These are phyloP conservation scores for Petunia secreta DNA, from an alignment of 257 asterid species.

Conservation along the genomic window DNA sequence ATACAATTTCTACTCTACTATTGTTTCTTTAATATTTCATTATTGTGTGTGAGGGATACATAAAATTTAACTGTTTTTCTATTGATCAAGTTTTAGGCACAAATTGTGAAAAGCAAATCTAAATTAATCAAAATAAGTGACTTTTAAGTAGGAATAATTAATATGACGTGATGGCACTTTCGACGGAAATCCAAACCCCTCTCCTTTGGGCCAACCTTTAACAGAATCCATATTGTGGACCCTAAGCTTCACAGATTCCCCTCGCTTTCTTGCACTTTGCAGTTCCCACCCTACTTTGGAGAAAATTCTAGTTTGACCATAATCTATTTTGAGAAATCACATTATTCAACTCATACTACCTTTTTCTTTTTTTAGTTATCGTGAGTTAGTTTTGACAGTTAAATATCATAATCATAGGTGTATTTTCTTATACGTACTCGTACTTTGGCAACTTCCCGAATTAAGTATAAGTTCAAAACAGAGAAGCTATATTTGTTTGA, in stretches of 20 bases:
- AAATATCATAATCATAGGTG: background rate
- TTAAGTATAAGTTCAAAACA: background rate
- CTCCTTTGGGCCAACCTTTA: background rate
- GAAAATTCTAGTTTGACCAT: background rate
- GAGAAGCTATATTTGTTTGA: background rate
- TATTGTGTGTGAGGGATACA: too few relatives aligned
- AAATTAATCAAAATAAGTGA: too few relatives aligned
- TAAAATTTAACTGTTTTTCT: too few relatives aligned
- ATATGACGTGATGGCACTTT: too few relatives aligned
- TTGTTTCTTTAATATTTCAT: too few relatives aligned
- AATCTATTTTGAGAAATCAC: background rate
- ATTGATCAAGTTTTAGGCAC: too few relatives aligned
- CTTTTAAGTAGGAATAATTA: too few relatives aligned
- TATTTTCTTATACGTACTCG: background rate
- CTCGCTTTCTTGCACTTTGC: too few relatives aligned
- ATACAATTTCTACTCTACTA: too few relatives aligned
- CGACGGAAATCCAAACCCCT: too few relatives aligned
- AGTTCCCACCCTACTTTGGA: too few relatives aligned
- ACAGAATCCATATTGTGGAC: slow-evolving; percentile 11
- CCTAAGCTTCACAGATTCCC: background rate
- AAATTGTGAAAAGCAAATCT: too few relatives aligned
- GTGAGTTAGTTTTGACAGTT: background rate
- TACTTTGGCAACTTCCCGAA: background rate
- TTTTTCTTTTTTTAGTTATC: background rate
- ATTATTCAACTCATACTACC: background rate